Base-by-base conservation (phyloP, 495 filamentous ascomycete species). In the Penicillium longicatenatum region DNA sequence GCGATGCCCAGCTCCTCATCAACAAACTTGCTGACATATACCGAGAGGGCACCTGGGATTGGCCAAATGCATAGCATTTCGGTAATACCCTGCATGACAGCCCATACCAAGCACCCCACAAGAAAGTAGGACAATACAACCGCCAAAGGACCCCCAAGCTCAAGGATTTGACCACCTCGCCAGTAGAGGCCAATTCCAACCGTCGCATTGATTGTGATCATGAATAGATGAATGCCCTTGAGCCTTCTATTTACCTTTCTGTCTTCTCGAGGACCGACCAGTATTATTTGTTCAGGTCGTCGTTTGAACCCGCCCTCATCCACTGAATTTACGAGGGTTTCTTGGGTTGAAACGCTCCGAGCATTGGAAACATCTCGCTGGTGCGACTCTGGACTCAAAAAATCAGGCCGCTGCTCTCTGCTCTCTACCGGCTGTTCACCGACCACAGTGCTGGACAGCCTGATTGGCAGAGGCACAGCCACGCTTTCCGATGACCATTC, bases 11-110 rank as follows among this genome's bases (percentile, higher is more conserved):
- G 60, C 10, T 79, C 77, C 11, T 61, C 60, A 49, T 83, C 80
- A 10, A 82, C 74, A 61, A 81, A 82, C 24, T 71, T 65, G n/a
- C 69, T 62, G 6, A 80, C 77, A 57, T 75, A 82, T 33, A 77
- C 71, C 6, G 73, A 68, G 14, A 82, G 42, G 1, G 78, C 78
- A 37, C 75, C 75, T 0, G 79, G 69, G 5, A 82, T 72, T 0
- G 80, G 81, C 71, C 77, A 78, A 24, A 79, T 66, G n/a, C 71
- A 71, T 4, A 78, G 67, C 69, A 84, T 72, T 57, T 82, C 80
- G 11, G 70, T 70, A 20, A 84, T 68, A 31, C 78, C 77, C 51
- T 76, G 72, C 75, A 80, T 82, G 0, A 82, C 75, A 22, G 65
- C 49, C 70, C 62, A 78, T 44, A 57, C 59, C 50, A 76, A 61